These are phyloP conservation scores for Serendipita vermifera DNA, from an alignment of 768 basidiomycete species.

Conservation along the genomic window DNA sequence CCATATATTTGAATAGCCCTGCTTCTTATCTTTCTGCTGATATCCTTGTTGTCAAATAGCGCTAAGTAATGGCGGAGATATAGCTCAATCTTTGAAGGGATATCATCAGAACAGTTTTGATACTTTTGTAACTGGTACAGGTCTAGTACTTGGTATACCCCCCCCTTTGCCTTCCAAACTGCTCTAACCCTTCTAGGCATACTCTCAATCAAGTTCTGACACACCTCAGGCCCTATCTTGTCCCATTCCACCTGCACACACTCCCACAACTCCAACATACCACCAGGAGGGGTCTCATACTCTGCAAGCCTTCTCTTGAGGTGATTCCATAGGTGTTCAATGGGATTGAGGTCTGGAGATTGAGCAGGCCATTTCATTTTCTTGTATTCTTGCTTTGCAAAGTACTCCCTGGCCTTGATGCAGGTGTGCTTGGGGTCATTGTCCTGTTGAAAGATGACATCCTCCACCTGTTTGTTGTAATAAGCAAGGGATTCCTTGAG, in stretches of 20 bases:
- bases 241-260: background rate
- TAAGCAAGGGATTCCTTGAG: background rate
- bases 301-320: background rate
- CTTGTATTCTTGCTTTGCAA: background rate
- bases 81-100: too few species aligned
- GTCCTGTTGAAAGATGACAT: slow-evolving; percentile 9
- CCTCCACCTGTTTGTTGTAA: background rate
- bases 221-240: background rate
- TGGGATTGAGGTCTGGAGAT: slow-evolving; percentile 7
- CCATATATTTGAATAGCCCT: too few species aligned
- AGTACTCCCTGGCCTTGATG: background rate
- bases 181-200: background rate
- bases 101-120: too few species aligned
- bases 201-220: background rate
- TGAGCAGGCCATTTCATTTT: slow-evolving; percentile 1
- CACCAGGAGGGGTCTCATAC: background rate
- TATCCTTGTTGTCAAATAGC: too few species aligned
- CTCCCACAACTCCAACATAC: background rate
- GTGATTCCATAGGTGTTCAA: background rate
- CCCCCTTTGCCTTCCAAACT: too few species aligned
- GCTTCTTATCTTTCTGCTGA: too few species aligned
- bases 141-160: too few species aligned
- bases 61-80: too few species aligned
- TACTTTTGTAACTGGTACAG: too few species aligned
- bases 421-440: slow-evolving; percentile 2